Conservation (phyloP, 768 basidiomycete species). For the Psilocybe azurescens region DNA sequence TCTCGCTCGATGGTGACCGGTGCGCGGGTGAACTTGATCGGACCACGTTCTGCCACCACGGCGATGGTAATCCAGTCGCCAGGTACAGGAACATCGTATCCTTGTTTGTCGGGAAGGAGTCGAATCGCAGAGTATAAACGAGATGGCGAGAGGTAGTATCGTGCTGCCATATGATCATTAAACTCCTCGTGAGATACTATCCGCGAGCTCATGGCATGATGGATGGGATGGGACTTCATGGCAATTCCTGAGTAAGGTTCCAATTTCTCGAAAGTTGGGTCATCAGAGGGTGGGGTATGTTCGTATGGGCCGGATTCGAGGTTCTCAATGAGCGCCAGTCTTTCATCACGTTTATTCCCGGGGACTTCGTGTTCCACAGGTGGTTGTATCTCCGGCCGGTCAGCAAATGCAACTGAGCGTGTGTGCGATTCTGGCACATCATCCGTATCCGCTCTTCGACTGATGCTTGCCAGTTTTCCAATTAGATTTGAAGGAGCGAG, state of each 20-base stretch:
- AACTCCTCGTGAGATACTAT: slow-evolving; percentile 75
- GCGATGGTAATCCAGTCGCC: slow-evolving; percentile 97
- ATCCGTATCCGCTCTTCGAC: slow-evolving; percentile 21
- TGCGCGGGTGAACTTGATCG: slow-evolving; percentile 72
- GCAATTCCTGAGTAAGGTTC: slow-evolving; percentile 94
- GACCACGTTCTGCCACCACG: slow-evolving; percentile 91
- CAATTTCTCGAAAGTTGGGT: slow-evolving; percentile 75
- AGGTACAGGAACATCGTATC: slow-evolving; percentile 89
- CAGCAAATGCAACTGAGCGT: slow-evolving; percentile 39
- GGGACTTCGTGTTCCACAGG: not conserved
- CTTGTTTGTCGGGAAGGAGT: slow-evolving; percentile 76
- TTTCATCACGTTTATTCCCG: slow-evolving; percentile 54
- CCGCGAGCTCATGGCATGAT: too few relatives aligned
- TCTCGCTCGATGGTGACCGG: slow-evolving; percentile 62
- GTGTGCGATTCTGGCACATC: slow-evolving; percentile 17
- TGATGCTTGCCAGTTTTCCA: slow-evolving; percentile 50
- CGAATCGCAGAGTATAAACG: slow-evolving; percentile 86
- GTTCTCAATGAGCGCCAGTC: slow-evolving; percentile 75
- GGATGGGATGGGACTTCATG: too few relatives aligned
- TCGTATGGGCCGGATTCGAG: slow-evolving; percentile 80
- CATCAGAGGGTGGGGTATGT: slow-evolving; percentile 71
- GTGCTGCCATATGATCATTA: slow-evolving; percentile 78
- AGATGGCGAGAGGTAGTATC: slow-evolving; percentile 90
- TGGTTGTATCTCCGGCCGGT: slow-evolving; percentile 29
- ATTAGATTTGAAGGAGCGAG: slow-evolving; percentile 60